A percentile compares a stretch with the other conserved stretches of the same genome.
These are phyloP conservation scores for Aspergillus ochraceus DNA, from an alignment of 2,329 filamentous ascomycete species.

Conservation along the genomic window DNA sequence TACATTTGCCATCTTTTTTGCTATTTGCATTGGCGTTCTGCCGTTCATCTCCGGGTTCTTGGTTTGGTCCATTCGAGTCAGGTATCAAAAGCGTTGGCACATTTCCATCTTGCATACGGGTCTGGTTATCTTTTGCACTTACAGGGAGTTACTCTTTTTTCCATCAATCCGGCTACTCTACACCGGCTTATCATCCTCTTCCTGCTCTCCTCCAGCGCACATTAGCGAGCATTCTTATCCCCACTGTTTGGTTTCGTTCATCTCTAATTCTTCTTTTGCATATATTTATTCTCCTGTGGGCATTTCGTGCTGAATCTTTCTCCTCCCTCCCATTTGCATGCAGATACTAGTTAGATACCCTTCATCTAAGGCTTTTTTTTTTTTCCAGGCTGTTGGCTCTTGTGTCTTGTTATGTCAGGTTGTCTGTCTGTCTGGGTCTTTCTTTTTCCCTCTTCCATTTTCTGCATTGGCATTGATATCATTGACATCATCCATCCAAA, in stretches of 20 bases:
- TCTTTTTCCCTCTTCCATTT: neutral
- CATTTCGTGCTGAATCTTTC: slow-evolving; percentile 2
- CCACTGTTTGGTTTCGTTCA: no score
- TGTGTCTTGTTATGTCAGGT: neutral
- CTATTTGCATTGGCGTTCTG: neutral
- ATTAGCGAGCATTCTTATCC: slow-evolving; percentile 4
- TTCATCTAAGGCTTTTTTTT: slow-evolving; percentile 14
- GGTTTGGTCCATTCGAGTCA: neutral
- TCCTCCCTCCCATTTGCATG: neutral
- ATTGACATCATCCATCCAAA: neutral
- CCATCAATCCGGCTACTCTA: neutral
- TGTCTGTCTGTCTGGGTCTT: neutral
- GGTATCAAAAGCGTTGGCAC: neutral
- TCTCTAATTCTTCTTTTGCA: slow-evolving; percentile 1
- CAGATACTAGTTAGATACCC: slow-evolving; percentile 20
- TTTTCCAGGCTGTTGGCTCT: slow-evolving; percentile 10
- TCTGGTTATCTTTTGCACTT: neutral
- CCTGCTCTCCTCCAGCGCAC: neutral
- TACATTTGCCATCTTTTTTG: neutral
- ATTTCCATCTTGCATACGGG: neutral
- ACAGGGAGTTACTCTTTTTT: slow-evolving; percentile 2
- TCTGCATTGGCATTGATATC: no score
- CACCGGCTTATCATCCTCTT: neutral
- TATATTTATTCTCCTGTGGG: neutral
- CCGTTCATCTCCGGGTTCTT: neutral